A percentile compares a stretch with the other conserved stretches of the same genome.
Evolutionary conservation across 1,139 yeast genomes (phyloP).

Genomic region (Blastobotrys persicus): DNA sequence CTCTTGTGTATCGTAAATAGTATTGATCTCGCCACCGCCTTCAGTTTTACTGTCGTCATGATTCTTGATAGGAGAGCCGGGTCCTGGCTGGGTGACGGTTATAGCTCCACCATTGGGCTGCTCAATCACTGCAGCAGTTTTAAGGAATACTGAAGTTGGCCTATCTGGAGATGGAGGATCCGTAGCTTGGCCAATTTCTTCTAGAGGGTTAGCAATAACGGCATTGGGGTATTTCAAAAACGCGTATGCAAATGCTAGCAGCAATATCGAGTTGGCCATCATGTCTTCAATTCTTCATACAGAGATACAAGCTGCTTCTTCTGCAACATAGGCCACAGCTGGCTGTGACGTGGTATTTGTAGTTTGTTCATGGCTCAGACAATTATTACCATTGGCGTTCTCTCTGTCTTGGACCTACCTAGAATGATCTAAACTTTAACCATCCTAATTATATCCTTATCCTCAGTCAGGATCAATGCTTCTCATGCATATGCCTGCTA

Average conservation of each 20-base stretch:
- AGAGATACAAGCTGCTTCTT: not conserved
- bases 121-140: conserved; percentile 2
- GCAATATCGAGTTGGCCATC: not conserved
- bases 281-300: not conserved
- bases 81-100: conserved; percentile 1
- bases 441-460: not conserved
- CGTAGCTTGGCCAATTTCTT: not conserved
- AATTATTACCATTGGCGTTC: not conserved
- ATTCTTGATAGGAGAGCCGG: not conserved
- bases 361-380: not conserved
- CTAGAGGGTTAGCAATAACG: not conserved
- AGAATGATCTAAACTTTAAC: not conserved
- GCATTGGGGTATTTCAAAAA: not conserved
- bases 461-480: not conserved
- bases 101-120: conserved; percentile 4
- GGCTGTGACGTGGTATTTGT: not conserved
- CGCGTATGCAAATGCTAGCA: not conserved
- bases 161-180: conserved; percentile 4
- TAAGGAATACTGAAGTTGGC: conserved; percentile 1
- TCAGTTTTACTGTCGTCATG: not conserved
- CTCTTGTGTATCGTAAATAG: not conserved
- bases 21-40: not conserved
- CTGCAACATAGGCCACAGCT: not conserved
- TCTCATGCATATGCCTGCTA: too few relatives aligned
- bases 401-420: not conserved